phyloP scores from a whole-genome alignment of 805 yeast species.

The Sporopachydermia lactativora region DNA sequence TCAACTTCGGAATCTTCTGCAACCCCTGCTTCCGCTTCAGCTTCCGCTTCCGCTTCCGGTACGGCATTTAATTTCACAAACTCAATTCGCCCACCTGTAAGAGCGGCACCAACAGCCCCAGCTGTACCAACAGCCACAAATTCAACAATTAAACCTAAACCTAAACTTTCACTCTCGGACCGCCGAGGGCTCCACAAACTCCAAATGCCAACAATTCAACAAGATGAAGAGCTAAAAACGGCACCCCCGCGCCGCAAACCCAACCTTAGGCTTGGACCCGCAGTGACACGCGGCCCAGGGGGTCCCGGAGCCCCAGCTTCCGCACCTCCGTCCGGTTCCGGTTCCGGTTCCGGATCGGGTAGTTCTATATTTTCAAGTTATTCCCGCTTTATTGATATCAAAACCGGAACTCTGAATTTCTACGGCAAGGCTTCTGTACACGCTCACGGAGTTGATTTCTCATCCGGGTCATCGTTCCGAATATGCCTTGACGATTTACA shows the following conservation, averaged over 20 bases:
- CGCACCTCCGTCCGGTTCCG: neutral
- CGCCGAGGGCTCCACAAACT: constrained; percentile 20
- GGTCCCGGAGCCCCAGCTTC: neutral
- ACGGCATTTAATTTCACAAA: too few relatives aligned
- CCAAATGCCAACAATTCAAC: constrained; percentile 17
- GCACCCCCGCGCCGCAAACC: constrained; percentile 11
- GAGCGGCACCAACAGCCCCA: constrained; percentile 11
- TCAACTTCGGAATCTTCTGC: constrained; percentile 7
- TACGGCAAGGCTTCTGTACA: constrained; percentile 89
- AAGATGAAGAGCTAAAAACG: constrained; percentile 13
- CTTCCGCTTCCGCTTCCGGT: constrained; percentile 13
- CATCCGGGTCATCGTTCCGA: constrained; percentile 75
- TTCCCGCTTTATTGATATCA: constrained; percentile 79
- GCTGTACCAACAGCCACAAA: too few relatives aligned
- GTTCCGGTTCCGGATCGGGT: constrained; percentile 2
- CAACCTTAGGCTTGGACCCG: constrained; percentile 19
- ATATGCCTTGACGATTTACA: constrained; percentile 77
- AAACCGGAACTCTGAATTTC: constrained; percentile 83
- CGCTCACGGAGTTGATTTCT: constrained; percentile 83
- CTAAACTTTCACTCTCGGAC: constrained; percentile 19
- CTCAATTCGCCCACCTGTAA: constrained; percentile 20
- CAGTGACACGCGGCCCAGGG: constrained; percentile 2
- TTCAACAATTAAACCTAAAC: constrained; percentile 12
- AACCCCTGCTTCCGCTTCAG: constrained; percentile 5
- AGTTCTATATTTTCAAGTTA: constrained; percentile 53